Evolutionary conservation across 208 protist species (phyloP).

Genomic region (Lotmaria passim): DNA sequence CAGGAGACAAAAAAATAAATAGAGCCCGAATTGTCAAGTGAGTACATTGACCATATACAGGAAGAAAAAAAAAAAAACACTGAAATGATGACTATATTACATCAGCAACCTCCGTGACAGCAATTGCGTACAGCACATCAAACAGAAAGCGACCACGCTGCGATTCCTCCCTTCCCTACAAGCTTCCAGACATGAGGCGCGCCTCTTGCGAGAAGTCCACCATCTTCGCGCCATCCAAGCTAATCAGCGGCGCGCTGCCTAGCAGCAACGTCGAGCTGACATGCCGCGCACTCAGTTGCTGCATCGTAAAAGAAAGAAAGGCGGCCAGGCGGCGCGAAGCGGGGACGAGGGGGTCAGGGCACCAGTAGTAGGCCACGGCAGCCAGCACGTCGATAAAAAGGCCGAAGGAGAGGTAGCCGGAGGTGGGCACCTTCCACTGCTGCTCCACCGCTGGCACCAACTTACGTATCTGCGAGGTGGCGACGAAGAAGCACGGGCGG

Average conservation of each 20-base stretch:
- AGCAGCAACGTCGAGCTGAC: constrained; percentile 70
- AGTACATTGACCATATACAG: no score
- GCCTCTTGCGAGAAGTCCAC: constrained; percentile 52
- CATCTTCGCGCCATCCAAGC: constrained; percentile 49
- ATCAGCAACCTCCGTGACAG: no score
- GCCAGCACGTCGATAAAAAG: constrained; percentile 73
- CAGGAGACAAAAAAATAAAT: no score
- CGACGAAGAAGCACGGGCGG: constrained; percentile 49
- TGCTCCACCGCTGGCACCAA: constrained; percentile 35
- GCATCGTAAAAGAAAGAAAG: constrained; percentile 64
- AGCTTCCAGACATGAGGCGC: not conserved
- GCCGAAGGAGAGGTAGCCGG: constrained; percentile 69
- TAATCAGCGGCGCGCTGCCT: constrained; percentile 49
- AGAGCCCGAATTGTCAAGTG: no score
- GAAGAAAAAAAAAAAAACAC: no score
- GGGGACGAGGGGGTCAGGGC: constrained; percentile 74
- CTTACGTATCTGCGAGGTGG: constrained; percentile 39
- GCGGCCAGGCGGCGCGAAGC: constrained; percentile 70
- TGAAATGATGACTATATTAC: no score
- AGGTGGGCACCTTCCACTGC: constrained; percentile 16
- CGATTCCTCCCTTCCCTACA: no score
- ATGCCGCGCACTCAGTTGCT: constrained; percentile 61
- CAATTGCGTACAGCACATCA: not conserved
- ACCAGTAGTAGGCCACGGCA: constrained; percentile 73
- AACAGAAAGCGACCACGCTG: not conserved